These are phyloP conservation scores for Spergularia bocconei DNA, from an alignment of 148 eudicot species.

Conservation along the genomic window DNA sequence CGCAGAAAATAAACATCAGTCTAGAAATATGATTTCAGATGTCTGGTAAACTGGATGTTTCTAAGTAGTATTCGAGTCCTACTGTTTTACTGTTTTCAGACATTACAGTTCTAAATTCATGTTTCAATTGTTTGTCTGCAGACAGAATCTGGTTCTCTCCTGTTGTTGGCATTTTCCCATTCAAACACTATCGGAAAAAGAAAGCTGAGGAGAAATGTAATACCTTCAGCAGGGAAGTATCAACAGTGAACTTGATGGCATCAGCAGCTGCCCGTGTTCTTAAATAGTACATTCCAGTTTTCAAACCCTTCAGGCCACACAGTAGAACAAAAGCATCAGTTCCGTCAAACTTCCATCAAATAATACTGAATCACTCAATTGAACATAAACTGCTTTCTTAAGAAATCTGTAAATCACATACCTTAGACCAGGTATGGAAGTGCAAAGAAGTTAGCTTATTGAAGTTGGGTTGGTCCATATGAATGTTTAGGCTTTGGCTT, in stretches of 20 bases:
- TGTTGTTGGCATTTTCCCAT: no score
- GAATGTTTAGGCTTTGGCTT: conserved; percentile 76
- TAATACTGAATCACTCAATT: neutral
- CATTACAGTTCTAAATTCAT: no score
- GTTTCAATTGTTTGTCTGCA: no score
- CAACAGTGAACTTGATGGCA: conserved; percentile 97
- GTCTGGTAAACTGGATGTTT: no score
- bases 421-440: conserved; percentile 64
- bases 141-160: no score
- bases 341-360: no score
- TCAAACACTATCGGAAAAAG: no score
- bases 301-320: conserved; percentile 48
- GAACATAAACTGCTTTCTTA: neutral
- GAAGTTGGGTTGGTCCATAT: conserved; percentile 68
- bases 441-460: conserved; percentile 79
- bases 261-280: conserved; percentile 93
- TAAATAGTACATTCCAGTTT: conserved; percentile 94
- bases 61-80: no score
- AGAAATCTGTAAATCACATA: neutral
- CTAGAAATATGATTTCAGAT: no score
- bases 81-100: no score
- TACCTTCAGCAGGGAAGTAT: conserved; percentile 69
- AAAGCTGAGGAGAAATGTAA: neutral
- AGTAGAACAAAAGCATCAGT: neutral
- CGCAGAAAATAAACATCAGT: no score